Percentiles rank a stretch among this genome's conserved stretches.
phyloP scores from a whole-genome alignment of 495 filamentous ascomycete genomes.

The Neurospora sp. region DNA sequence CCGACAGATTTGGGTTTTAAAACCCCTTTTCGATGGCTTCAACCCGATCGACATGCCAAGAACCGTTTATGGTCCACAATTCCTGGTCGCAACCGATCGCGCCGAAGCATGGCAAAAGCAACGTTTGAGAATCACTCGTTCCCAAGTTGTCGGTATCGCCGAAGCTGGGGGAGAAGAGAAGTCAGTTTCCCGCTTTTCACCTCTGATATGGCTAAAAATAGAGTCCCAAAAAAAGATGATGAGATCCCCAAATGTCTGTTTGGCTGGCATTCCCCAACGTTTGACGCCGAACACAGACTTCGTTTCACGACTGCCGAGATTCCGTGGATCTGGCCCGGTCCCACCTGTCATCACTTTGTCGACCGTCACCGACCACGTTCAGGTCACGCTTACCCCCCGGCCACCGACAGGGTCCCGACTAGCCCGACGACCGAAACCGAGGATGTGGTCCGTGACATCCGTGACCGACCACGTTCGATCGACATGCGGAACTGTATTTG shows the following conservation, averaged over 20 bases:
- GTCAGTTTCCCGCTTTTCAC: not conserved
- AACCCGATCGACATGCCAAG: not conserved
- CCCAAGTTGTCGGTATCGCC: not conserved
- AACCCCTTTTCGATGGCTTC: not conserved
- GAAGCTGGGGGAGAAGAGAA: not conserved
- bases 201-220: not conserved
- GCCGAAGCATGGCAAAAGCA: not conserved
- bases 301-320: not conserved
- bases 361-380: not conserved
- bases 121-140: not conserved
- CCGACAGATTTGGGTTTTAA: not conserved
- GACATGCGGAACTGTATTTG: not conserved
- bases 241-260: not conserved
- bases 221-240: not conserved
- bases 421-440: not conserved
- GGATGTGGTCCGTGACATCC: not conserved
- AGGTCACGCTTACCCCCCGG: not conserved
- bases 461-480: not conserved
- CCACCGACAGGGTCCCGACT: not conserved
- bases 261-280: not conserved
- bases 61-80: not conserved
- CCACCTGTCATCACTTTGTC: not conserved
- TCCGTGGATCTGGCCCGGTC: not conserved
- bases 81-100: not conserved
- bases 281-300: not conserved